Conservation (phyloP, 345 rosid species). For the Linum usitatissimum region DNA sequence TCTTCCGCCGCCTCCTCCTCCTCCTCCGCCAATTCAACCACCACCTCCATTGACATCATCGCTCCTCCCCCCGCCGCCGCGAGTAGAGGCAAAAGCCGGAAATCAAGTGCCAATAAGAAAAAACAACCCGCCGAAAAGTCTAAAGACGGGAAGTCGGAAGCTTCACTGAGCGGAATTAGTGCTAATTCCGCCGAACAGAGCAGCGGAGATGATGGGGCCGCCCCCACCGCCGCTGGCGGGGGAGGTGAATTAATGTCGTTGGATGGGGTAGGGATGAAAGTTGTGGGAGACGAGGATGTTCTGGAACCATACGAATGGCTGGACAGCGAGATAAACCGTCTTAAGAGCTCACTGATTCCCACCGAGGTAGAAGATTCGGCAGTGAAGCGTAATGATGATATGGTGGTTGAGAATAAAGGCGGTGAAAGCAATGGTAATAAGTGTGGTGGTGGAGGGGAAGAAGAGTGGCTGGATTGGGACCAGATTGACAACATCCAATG, state of each 20-base stretch:
- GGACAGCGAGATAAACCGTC: slow-evolving; percentile 1
- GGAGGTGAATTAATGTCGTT: neutral
- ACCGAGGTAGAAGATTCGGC: neutral
- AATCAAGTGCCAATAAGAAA: neutral
- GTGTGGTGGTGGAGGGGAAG: neutral
- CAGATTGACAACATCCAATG: neutral
- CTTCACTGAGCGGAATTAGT: neutral
- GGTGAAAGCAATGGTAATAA: neutral
- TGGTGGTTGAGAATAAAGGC: neutral
- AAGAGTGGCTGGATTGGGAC: slow-evolving; percentile 6
- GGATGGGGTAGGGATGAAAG: neutral
- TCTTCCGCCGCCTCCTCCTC: neutral
- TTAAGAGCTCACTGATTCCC: neutral
- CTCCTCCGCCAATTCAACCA: neutral
- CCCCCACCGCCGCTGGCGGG: neutral
- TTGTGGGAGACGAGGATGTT: neutral
- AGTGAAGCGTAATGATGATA: neutral
- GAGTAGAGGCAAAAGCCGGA: neutral
- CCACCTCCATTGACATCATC: neutral
- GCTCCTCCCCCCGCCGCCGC: neutral
- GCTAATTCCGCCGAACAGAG: neutral
- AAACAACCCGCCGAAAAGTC: neutral
- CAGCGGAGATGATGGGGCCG: neutral
- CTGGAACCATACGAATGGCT: slow-evolving; percentile 5
- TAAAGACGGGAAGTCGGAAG: neutral